Percentiles rank a stretch among this genome's conserved stretches.
Evolutionary conservation across 2,329 filamentous ascomycete genomes (phyloP).

Genomic region (Myriangium duriaei): DNA sequence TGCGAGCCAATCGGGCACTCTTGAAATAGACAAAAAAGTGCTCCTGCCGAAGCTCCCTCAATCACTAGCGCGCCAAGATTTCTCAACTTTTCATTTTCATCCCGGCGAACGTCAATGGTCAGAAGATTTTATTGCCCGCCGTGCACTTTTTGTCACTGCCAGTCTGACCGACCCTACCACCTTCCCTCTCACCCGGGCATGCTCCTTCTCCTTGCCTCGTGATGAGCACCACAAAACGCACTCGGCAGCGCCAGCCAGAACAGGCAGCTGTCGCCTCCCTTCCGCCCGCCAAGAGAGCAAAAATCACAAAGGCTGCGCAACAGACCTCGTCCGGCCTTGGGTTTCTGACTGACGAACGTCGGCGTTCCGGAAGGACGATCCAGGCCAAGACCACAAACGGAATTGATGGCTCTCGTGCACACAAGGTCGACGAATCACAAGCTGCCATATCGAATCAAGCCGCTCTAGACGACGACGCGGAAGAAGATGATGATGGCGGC

Average conservation of each 20-base stretch:
- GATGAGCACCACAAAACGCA: conserved; percentile 25
- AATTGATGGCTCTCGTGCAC: conserved; percentile 36
- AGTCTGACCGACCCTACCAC: too few relatives aligned
- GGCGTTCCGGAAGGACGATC: conserved; percentile 25
- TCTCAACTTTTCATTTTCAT: not conserved
- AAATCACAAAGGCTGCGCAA: conserved; percentile 20
- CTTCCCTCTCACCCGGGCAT: conserved; percentile 13
- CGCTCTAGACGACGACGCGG: conserved; percentile 30
- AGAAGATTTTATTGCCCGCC: not conserved
- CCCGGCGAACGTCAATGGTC: not conserved
- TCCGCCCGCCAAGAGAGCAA: conserved; percentile 21
- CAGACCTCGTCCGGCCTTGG: conserved; percentile 19
- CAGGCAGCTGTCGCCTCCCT: conserved; percentile 18
- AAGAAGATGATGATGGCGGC: conserved; percentile 31
- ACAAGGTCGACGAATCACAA: conserved; percentile 45
- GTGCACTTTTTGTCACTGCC: too few relatives aligned
- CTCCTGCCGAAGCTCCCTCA: not conserved
- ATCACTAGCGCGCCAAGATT: not conserved
- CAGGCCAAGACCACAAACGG: conserved; percentile 40
- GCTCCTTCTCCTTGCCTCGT: conserved; percentile 17
- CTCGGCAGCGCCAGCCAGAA: conserved; percentile 18
- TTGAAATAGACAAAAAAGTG: not conserved
- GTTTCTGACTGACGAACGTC: conserved; percentile 25
- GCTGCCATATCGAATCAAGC: conserved; percentile 40
- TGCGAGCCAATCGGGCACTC: too few relatives aligned